Base-by-base conservation (phyloP, 768 basidiomycete genomes). In the Gymnopilus dilepis region DNA sequence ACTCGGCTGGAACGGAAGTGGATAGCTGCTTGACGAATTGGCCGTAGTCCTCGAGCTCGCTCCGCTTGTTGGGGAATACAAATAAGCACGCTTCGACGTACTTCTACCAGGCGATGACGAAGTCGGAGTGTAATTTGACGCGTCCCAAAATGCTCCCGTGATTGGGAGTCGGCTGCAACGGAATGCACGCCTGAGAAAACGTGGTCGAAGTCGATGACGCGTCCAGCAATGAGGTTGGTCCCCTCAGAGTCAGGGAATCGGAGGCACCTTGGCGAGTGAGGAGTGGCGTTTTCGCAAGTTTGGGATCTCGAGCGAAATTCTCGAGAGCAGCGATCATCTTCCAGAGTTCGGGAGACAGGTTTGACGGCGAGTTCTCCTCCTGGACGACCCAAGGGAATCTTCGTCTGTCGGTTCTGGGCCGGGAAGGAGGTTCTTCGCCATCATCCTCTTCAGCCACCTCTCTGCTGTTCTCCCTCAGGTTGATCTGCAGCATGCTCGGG, bases 191-290 rank as follows among this genome's bases (percentile, higher is more conserved):
- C 53, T 0, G n/a, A n/a, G n/a, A n/a, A n/a, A n/a, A n/a, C n/a
- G n/a, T n/a, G n/a, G n/a, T n/a, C n/a, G n/a, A n/a, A 67, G 56
- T n/a, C n/a, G 26, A 74, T 58, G 42, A 77, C 66, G 6, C 42
- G 34, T 19, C 72, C 69, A 0, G 48, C 0, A 22, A 76, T 33
- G 22, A 76, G 45, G 54, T 69, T 69, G 34, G 24, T 24, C 74
- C 73, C 75, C 28, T 73, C 70, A 0, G 47, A 22, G 24, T 63
- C 52, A 0, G 71, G 71, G 64, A 75, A 73, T 43, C 69, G 62
- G 1, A 65, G 67, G 26, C 53, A 48, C 17, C 37, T 17, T 13
- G 41, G 19, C 2, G 57, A 59, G 38, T 64, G 64, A 43, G 58
- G 24, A 12, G 59, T 0, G 64, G 66, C 12, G 56, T 26, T 56